These are phyloP conservation scores for Rutstroemia sp. DNA, from an alignment of 2,329 filamentous ascomycete genomes.

Conservation along the genomic window DNA sequence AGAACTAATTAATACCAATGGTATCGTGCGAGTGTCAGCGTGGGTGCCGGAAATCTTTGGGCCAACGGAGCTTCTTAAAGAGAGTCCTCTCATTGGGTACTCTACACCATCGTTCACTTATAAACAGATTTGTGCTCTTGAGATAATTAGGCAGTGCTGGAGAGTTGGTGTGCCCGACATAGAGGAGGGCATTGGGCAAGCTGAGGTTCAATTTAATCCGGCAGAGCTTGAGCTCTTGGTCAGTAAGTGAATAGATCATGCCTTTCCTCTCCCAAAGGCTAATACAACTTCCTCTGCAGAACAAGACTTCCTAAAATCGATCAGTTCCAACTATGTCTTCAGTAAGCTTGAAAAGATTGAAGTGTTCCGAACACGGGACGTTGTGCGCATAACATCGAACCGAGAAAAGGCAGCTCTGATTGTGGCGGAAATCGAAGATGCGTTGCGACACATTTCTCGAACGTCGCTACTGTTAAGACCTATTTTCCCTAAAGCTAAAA, in stretches of 20 bases:
- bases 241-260: constrained; percentile 15
- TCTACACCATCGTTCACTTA: constrained; percentile 21
- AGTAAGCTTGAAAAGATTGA: constrained; percentile 24
- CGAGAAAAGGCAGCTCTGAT: constrained; percentile 20
- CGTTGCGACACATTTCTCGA: constrained; percentile 16
- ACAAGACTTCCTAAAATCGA: constrained; percentile 16
- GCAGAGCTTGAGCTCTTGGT: constrained; percentile 24
- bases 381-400: constrained; percentile 25
- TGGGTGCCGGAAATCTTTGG: constrained; percentile 26
- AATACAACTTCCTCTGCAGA: constrained; percentile 11
- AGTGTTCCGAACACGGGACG: constrained; percentile 18
- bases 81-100: constrained; percentile 23
- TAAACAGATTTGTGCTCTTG: constrained; percentile 24
- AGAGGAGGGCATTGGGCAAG: constrained; percentile 24
- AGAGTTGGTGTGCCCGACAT: constrained; percentile 24
- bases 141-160: constrained; percentile 28
- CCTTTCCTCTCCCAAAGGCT: background rate
- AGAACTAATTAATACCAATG: background rate
- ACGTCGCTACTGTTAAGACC: constrained; percentile 13
- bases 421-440: constrained; percentile 17
- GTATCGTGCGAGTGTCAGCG: constrained; percentile 17
- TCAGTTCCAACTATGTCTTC: constrained; percentile 18
- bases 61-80: constrained; percentile 18
- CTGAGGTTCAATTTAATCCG: constrained; percentile 23
- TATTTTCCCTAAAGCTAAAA: constrained; percentile 12